Percentiles rank a stretch among this genome's conserved stretches.
These are phyloP conservation scores for Colletotrichum kahawae DNA, from an alignment of 2,329 filamentous ascomycete genomes.

Conservation along the genomic window DNA sequence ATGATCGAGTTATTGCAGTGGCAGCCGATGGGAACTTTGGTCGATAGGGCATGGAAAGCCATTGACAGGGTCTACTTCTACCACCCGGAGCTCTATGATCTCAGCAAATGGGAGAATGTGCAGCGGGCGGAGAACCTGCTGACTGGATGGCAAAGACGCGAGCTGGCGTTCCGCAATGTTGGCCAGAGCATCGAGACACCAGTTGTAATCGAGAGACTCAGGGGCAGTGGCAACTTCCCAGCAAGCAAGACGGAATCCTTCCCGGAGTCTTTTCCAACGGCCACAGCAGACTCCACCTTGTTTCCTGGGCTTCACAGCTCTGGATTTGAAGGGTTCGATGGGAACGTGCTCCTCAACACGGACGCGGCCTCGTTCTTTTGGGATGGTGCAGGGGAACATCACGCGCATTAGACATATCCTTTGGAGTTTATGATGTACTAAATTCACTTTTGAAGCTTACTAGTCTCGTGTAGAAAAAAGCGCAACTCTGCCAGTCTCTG, in stretches of 20 bases:
- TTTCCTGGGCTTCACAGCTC: neutral
- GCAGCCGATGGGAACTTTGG: constrained; percentile 49
- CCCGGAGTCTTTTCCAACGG: neutral
- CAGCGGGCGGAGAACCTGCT: constrained; percentile 52
- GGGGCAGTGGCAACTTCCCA: constrained; percentile 30
- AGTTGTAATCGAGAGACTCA: constrained; percentile 49
- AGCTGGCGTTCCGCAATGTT: constrained; percentile 40
- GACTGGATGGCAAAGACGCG: constrained; percentile 57
- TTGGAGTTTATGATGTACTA: neutral
- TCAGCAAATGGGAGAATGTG: constrained; percentile 46
- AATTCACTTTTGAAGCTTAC: neutral
- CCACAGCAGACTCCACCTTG: neutral
- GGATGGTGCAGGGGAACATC: neutral
- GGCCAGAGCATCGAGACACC: constrained; percentile 47
- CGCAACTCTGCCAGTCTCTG: no score
- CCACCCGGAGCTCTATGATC: constrained; percentile 56
- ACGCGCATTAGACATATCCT: neutral
- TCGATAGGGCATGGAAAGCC: constrained; percentile 58
- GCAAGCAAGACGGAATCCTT: neutral
- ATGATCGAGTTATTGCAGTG: constrained; percentile 58
- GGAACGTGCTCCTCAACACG: neutral
- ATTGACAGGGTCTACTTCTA: constrained; percentile 51
- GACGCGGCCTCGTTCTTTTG: neutral
- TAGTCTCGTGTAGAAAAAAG: neutral
- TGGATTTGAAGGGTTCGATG: neutral